These are phyloP conservation scores for Cnidoscolus chayamansa DNA, from an alignment of 441 rosid species.

Conservation along the genomic window DNA sequence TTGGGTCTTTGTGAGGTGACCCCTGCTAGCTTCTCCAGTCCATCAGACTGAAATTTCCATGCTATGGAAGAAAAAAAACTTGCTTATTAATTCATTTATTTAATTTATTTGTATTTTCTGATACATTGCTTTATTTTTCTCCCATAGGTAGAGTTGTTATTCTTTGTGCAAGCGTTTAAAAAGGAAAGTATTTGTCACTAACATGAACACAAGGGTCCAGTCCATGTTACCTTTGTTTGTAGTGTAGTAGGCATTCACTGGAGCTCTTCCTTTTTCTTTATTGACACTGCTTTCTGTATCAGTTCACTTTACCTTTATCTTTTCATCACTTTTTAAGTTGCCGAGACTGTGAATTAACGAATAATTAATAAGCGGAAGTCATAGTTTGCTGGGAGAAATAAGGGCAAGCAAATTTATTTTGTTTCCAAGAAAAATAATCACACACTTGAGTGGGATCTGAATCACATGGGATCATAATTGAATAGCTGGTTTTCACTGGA, in stretches of 20 bases:
- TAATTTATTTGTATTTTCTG: background rate
- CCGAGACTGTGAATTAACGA: background rate
- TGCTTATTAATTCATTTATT: background rate
- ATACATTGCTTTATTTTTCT: background rate
- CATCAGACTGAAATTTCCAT: constrained; percentile 26
- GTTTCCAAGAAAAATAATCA: constrained; percentile 25
- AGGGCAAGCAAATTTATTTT: background rate
- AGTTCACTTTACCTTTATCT: constrained; percentile 5
- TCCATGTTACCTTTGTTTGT: constrained; percentile 3
- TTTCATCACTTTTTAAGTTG: background rate
- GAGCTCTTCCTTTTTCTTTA: background rate
- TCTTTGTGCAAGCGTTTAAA: constrained; percentile 4
- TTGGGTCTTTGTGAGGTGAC: constrained; percentile 51
- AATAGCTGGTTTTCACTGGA: constrained; percentile 1
- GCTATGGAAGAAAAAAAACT: background rate
- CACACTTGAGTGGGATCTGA: constrained; percentile 9
- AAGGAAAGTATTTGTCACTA: background rate
- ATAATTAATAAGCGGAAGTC: background rate
- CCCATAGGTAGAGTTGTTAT: background rate
- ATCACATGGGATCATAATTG: constrained; percentile 11
- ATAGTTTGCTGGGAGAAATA: constrained; percentile 8
- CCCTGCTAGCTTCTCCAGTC: constrained; percentile 26
- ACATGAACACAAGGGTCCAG: background rate
- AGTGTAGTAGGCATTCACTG: constrained; percentile 3
- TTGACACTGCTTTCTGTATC: constrained; percentile 8